Evolutionary conservation across 768 basidiomycete species (phyloP), one percentile per base, ranked within the genome.

Genomic region (Xerocomellus dryophilus): DNA sequence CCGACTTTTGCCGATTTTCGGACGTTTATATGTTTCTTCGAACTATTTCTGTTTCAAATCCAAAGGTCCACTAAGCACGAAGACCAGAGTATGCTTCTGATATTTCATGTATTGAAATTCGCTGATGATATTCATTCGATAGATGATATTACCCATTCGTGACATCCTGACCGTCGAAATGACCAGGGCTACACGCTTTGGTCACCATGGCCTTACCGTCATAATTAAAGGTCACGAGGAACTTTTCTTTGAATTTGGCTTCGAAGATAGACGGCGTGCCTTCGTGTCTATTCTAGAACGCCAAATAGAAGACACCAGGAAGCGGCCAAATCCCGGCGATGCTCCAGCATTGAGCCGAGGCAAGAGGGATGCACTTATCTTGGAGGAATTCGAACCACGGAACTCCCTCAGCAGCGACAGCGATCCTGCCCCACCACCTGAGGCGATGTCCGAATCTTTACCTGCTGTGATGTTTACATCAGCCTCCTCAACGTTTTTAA

Each of bases 401-500:
- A 65, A 70, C 31, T 66, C 76, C 18, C 56, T 66, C 42, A 60
- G 67, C 38, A 57, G 55, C 48, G 73, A 72, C 51, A 74, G 66
- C 17, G 76, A 81, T 53, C 75, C 81, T 35, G 62, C 63, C 39
- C 78, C 79, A 25, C 67, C 76, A 3, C 74, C 80, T 2, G 85
- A 86, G 48, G 76, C 72, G 38, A 75, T 84, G 76, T 75, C 84
- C 6, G 87, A 89, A 54, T 85, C 86, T 7, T 65, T 90, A 20
- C 89, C 92, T 3, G 88, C 92, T n/a, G 83, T 93, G 40, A 94
- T 98, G 91, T 98, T 99, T 71, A 93, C 88, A 2, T 95, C 92
- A 11, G 86, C 89, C n/a, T 93, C 92, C 0, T 93, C 92, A 4
- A 96, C 96, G 2, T 98, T 98, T 75, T 73, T 99, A 59, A 96